Evolutionary conservation across 2,329 filamentous ascomycete species (phyloP).

Genomic region (Aspergillus sp.): DNA sequence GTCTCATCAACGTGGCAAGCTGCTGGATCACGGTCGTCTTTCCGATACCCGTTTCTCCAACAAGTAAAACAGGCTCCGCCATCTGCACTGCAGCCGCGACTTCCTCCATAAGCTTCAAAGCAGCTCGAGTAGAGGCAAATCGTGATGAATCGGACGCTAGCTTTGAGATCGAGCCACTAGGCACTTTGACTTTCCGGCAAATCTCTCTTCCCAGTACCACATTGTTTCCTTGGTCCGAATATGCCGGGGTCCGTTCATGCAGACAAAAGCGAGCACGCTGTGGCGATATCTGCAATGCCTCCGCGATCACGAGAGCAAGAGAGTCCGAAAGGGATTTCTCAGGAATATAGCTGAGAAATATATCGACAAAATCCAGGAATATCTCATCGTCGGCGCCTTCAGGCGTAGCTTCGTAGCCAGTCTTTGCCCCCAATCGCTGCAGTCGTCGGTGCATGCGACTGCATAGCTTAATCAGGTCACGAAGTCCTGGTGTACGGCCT

Average conservation of each 20-base stretch:
- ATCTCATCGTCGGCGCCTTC: slow-evolving; percentile 76
- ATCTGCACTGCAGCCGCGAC: slow-evolving; percentile 79
- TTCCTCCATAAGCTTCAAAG: slow-evolving; percentile 81
- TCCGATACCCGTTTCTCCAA: slow-evolving; percentile 98
- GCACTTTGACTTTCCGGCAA: slow-evolving; percentile 58
- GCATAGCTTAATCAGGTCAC: slow-evolving; percentile 92
- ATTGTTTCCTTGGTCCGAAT: slow-evolving; percentile 60
- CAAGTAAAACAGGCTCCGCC: slow-evolving; percentile 85
- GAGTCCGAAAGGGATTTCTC: slow-evolving; percentile 57
- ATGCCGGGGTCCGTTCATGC: slow-evolving; percentile 66
- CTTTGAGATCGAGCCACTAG: slow-evolving; percentile 45
- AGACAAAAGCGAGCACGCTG: slow-evolving; percentile 79
- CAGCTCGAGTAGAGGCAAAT: slow-evolving; percentile 87
- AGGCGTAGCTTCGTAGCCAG: slow-evolving; percentile 67
- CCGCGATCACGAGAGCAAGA: slow-evolving; percentile 67
- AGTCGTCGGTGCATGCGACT: slow-evolving; percentile 70
- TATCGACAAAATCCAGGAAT: slow-evolving; percentile 90
- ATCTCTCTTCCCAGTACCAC: slow-evolving; percentile 66
- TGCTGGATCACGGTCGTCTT: slow-evolving; percentile 97
- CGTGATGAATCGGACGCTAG: slow-evolving; percentile 39
- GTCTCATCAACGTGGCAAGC: slow-evolving; percentile 77
- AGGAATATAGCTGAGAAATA: slow-evolving; percentile 80
- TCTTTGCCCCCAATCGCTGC: slow-evolving; percentile 56
- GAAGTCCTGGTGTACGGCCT: slow-evolving; percentile 62
- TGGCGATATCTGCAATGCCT: slow-evolving; percentile 82